A percentile compares a stretch with the other conserved stretches of the same genome.
These are phyloP conservation scores for Pochonia chlamydosporia DNA, from an alignment of 2,329 filamentous ascomycete genomes.

Conservation along the genomic window DNA sequence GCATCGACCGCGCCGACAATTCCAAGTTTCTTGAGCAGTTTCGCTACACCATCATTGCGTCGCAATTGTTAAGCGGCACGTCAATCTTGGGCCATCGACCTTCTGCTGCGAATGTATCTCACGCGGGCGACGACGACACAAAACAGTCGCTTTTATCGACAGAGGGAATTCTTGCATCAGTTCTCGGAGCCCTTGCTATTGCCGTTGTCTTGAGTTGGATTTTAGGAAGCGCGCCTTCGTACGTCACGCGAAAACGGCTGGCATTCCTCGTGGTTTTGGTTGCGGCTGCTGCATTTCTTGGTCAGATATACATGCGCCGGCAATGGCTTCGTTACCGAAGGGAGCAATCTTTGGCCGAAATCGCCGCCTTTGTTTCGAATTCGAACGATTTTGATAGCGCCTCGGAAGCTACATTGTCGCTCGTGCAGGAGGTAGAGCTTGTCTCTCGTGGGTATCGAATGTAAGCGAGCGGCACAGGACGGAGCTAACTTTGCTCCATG, in stretches of 20 bases:
- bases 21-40: constrained; percentile 86
- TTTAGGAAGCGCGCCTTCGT: constrained; percentile 42
- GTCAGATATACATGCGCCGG: constrained; percentile 68
- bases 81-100: constrained; percentile 38
- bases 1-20: constrained; percentile 72
- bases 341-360: constrained; percentile 65
- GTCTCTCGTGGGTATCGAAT: constrained; percentile 86
- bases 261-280: constrained; percentile 42
- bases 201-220: constrained; percentile 71
- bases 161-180: constrained; percentile 43
- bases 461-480: constrained; percentile 40
- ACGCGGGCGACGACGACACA: constrained; percentile 7
- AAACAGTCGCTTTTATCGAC: constrained; percentile 30
- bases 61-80: constrained; percentile 75
- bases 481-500: background rate
- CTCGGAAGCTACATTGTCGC: constrained; percentile 66
- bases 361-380: constrained; percentile 62
- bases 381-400: constrained; percentile 78
- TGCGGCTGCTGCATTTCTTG: constrained; percentile 46
- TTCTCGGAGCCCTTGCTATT: constrained; percentile 52
- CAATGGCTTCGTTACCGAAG: constrained; percentile 78
- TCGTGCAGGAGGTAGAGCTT: constrained; percentile 93
- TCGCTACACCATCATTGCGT: constrained; percentile 87
- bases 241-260: constrained; percentile 52
- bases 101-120: constrained; percentile 13